A percentile compares a stretch with the other conserved stretches of the same genome.
Conservation (phyloP, 768 basidiomycete species). For the Boletus rubroflammeus region DNA sequence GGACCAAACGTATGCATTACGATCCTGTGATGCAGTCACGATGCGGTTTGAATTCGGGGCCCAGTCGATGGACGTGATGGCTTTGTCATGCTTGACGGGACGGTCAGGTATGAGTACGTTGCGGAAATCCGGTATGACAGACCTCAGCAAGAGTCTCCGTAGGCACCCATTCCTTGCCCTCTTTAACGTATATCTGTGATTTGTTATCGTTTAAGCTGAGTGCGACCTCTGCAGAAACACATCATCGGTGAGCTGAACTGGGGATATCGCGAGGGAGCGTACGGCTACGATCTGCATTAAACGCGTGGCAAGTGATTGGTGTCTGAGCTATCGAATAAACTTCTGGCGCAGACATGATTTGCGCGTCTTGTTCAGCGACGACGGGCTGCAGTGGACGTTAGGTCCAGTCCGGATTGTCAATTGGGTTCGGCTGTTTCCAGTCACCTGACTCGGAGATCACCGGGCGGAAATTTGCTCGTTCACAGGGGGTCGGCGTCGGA, state of each 20-base stretch:
- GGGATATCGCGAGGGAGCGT: slow-evolving; percentile 32
- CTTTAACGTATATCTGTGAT: slow-evolving; percentile 70
- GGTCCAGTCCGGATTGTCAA: too few species aligned
- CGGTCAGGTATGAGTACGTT: background rate
- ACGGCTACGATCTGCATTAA: slow-evolving; percentile 88
- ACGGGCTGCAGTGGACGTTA: background rate
- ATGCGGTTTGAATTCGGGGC: slow-evolving; percentile 95
- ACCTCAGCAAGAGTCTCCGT: slow-evolving; percentile 87
- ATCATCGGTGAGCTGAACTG: slow-evolving; percentile 4
- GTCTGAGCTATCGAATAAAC: slow-evolving; percentile 74
- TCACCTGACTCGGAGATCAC: too few species aligned
- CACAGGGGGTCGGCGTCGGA: too few species aligned
- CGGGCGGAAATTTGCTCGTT: too few species aligned
- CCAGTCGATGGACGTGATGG: slow-evolving; percentile 98
- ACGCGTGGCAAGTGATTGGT: slow-evolving; percentile 86
- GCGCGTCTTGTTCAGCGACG: background rate
- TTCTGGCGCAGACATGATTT: slow-evolving; percentile 66
- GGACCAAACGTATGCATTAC: slow-evolving; percentile 99
- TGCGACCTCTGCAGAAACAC: slow-evolving; percentile 65
- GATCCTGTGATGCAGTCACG: slow-evolving; percentile 97
- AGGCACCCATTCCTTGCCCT: slow-evolving; percentile 64
- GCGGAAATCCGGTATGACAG: background rate
- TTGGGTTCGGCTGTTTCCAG: too few species aligned
- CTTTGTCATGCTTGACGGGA: slow-evolving; percentile 84
- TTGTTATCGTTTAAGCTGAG: slow-evolving; percentile 90